These are phyloP conservation scores for Cenchrus purpureus DNA, from an alignment of 176 grass and related monocot species.

Conservation along the genomic window DNA sequence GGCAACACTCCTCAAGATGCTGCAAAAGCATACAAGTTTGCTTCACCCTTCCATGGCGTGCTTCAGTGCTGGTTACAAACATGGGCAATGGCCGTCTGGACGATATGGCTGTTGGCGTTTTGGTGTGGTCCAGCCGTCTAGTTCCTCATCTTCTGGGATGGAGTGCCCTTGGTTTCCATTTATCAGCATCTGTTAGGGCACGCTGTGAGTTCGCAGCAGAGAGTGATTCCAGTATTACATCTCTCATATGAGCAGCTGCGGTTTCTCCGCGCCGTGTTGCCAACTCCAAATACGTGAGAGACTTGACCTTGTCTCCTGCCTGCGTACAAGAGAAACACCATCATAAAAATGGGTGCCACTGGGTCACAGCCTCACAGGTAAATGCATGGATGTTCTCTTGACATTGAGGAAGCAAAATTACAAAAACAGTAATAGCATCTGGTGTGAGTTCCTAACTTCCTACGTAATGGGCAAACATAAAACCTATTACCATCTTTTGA, in stretches of 20 bases:
- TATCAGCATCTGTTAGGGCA: slow-evolving; percentile 48
- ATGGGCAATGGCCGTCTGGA: not conserved
- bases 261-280: slow-evolving; percentile 64
- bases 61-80: not conserved
- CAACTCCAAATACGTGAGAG: slow-evolving; percentile 67
- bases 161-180: slow-evolving; percentile 56
- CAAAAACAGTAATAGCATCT: not conserved
- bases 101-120: not conserved
- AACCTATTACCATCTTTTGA: not conserved
- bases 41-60: not conserved
- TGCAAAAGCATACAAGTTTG: not conserved
- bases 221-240: slow-evolving; percentile 55
- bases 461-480: not conserved
- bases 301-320: slow-evolving; percentile 60
- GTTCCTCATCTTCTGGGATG: slow-evolving; percentile 53
- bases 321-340: slow-evolving; percentile 36
- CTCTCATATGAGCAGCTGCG: slow-evolving; percentile 61
- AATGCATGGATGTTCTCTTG: slow-evolving; percentile 4
- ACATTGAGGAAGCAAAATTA: not conserved
- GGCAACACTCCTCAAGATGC: not conserved
- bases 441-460: not conserved
- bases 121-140: not conserved
- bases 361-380: not conserved
- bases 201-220: slow-evolving; percentile 24
- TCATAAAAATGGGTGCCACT: not conserved